These are phyloP conservation scores for Saturnispora dispora DNA, from an alignment of 805 yeast genomes.

Conservation along the genomic window DNA sequence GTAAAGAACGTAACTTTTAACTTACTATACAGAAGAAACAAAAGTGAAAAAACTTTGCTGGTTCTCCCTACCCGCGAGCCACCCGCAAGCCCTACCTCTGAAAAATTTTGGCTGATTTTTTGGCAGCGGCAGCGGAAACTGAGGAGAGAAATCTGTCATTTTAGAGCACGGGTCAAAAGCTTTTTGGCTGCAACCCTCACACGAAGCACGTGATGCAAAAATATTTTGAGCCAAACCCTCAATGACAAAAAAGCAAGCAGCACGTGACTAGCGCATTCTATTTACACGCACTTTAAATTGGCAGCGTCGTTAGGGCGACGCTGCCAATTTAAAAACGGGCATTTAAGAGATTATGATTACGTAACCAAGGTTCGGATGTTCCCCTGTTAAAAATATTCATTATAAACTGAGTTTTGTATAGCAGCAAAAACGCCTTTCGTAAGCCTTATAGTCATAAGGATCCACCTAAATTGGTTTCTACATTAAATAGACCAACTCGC, in stretches of 20 bases:
- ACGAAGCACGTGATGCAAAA: slow-evolving; percentile 5
- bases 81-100: background rate
- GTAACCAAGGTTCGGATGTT: background rate
- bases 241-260: background rate
- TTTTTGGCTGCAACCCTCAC: background rate
- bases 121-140: background rate
- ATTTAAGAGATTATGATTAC: background rate
- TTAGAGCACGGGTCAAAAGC: background rate
- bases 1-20: background rate
- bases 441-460: background rate
- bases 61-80: background rate
- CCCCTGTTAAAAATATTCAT: background rate
- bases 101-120: background rate
- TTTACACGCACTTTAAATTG: too few relatives aligned
- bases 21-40: background rate
- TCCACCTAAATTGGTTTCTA: too few relatives aligned
- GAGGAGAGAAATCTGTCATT: background rate
- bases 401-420: background rate
- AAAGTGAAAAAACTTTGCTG: background rate
- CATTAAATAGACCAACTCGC: too few relatives aligned
- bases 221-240: background rate
- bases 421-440: background rate
- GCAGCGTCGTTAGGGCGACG: background rate
- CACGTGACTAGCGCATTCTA: background rate
- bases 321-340: background rate